These are phyloP conservation scores for Bretziella fagacearum DNA, from an alignment of 2,329 filamentous ascomycete genomes.

Conservation along the genomic window DNA sequence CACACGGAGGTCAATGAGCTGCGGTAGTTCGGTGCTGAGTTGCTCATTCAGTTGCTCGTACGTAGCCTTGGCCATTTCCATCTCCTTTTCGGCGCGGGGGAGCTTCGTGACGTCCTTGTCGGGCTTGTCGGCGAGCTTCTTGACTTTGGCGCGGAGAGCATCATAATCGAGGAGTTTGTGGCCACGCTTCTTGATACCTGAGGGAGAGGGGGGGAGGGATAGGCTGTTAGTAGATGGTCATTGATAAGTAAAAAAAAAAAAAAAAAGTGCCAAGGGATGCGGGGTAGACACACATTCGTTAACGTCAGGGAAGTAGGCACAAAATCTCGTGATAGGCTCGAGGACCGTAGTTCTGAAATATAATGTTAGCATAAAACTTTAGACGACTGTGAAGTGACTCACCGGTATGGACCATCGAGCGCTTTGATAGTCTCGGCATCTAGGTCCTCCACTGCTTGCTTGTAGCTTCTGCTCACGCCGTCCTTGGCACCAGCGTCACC, in stretches of 20 bases:
- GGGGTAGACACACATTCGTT: constrained; percentile 58
- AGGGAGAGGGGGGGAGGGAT: background rate
- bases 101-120: constrained; percentile 97
- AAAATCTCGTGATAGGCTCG: constrained; percentile 90
- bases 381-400: constrained; percentile 18
- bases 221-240: constrained; percentile 6
- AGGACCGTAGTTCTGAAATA: constrained; percentile 67
- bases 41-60: constrained; percentile 98
- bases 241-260: background rate
- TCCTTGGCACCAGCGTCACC: constrained; percentile 89
- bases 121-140: constrained; percentile 92
- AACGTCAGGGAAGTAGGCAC: constrained; percentile 95
- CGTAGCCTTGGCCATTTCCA: constrained; percentile 78
- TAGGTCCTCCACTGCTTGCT: constrained; percentile 92
- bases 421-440: constrained; percentile 98
- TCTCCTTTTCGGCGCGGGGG: constrained; percentile 87
- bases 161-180: constrained; percentile 99
- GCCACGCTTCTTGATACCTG: constrained; percentile 90
- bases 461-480: constrained; percentile 91
- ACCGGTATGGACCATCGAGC: constrained; percentile 85
- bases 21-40: constrained; percentile 77
- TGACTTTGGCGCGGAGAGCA: constrained; percentile 84
- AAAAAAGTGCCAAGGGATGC: background rate
- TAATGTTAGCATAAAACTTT: too few species aligned
- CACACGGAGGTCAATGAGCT: constrained; percentile 89